Conservation (phyloP, 192 early-diverging fungal species). For the Obelidium mucronatum region DNA sequence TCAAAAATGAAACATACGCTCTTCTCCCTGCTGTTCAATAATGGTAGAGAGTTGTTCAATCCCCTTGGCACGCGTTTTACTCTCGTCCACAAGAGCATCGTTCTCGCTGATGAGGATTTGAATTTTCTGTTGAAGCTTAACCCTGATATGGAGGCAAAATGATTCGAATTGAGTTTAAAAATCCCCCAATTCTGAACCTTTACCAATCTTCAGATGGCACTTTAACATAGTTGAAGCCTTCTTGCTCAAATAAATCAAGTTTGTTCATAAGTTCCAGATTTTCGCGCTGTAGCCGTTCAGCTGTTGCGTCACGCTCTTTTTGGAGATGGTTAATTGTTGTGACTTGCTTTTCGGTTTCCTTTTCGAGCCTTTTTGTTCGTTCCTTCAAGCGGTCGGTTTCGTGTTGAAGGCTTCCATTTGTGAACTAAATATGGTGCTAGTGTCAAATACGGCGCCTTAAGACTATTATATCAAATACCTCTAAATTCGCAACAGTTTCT, state of each 20-base stretch:
- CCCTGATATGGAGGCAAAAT: too few species aligned
- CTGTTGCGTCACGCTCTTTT: not conserved
- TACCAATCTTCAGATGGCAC: slow-evolving; percentile 8
- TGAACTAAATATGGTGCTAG: not conserved
- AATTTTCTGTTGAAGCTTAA: slow-evolving; percentile 29
- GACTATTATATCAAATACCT: not conserved
- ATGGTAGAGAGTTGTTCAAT: slow-evolving; percentile 38
- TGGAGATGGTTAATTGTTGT: not conserved
- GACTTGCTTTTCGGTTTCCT: slow-evolving; percentile 2
- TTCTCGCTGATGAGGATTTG: slow-evolving; percentile 50
- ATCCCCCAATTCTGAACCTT: not conserved
- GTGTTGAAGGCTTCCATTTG: slow-evolving; percentile 1
- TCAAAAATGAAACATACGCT: slow-evolving; percentile 28
- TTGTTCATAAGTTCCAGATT: slow-evolving; percentile 8
- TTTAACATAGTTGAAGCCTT: slow-evolving; percentile 1
- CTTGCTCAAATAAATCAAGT: not conserved
- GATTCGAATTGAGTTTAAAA: not conserved
- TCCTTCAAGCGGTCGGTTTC: not conserved
- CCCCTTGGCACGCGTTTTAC: slow-evolving; percentile 23
- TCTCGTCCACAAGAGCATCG: slow-evolving; percentile 49
- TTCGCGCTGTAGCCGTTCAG: not conserved
- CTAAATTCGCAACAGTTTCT: slow-evolving; percentile 1
- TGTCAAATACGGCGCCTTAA: not conserved
- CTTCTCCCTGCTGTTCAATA: slow-evolving; percentile 22
- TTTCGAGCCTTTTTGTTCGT: not conserved